Conservation (phyloP, 2,329 filamentous ascomycete species). For the Fusarium equiseti region DNA sequence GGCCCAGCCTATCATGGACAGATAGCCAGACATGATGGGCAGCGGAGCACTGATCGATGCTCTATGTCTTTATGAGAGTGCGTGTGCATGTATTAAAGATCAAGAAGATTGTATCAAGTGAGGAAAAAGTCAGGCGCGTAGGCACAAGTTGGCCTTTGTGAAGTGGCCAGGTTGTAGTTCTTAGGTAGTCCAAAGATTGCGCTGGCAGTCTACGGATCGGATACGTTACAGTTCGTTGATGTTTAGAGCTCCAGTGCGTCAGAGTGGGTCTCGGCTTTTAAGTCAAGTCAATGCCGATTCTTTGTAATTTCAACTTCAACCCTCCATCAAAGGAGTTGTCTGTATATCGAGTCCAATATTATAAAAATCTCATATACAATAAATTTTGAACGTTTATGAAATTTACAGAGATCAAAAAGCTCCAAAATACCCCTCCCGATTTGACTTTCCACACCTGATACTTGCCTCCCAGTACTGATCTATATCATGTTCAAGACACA, state of each 20-base stretch:
- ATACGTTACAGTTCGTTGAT: constrained; percentile 22
- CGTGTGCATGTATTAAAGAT: neutral
- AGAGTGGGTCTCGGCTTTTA: constrained; percentile 43
- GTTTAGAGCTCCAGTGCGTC: constrained; percentile 42
- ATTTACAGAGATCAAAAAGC: too few species aligned
- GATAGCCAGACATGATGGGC: constrained; percentile 61
- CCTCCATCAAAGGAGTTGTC: neutral
- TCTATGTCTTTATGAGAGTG: neutral
- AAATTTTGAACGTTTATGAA: too few species aligned
- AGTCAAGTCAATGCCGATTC: constrained; percentile 1
- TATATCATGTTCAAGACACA: neutral
- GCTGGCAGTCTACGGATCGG: constrained; percentile 7
- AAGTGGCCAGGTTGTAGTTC: constrained; percentile 41
- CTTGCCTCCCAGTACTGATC: neutral
- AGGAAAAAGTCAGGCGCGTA: constrained; percentile 1
- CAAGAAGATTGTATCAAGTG: neutral
- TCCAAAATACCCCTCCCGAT: too few species aligned
- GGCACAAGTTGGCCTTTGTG: constrained; percentile 10
- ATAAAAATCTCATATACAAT: neutral
- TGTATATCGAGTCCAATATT: neutral
- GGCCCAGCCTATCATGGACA: constrained; percentile 68
- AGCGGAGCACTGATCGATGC: constrained; percentile 36
- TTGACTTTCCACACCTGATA: neutral
- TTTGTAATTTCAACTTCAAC: constrained; percentile 1
- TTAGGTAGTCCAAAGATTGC: constrained; percentile 16